Evolutionary conservation across 179 eudicot species (phyloP).

Genomic region (Carnegiea gigantea): DNA sequence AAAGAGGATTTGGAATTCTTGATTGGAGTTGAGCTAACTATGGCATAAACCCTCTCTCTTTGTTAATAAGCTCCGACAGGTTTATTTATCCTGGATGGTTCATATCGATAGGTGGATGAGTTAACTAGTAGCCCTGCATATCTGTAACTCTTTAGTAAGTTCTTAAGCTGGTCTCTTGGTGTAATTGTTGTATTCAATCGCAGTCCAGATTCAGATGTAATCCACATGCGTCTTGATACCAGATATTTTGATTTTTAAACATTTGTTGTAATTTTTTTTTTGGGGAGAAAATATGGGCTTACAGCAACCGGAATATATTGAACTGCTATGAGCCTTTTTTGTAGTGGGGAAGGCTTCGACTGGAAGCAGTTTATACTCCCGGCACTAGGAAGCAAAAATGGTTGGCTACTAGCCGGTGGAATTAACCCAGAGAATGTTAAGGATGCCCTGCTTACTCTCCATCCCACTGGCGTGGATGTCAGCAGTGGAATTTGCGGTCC

Average conservation of each 20-base stretch:
- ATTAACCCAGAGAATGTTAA: conserved; percentile 73
- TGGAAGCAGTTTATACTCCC: conserved; percentile 82
- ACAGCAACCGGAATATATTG: neutral
- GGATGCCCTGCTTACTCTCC: conserved; percentile 63
- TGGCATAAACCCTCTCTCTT: neutral
- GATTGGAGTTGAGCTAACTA: neutral
- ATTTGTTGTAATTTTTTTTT: too few relatives aligned
- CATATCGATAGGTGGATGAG: too few relatives aligned
- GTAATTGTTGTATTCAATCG: too few relatives aligned
- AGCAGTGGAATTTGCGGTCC: conserved; percentile 89
- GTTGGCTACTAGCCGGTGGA: conserved; percentile 97
- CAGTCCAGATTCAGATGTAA: too few relatives aligned
- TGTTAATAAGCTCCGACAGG: neutral
- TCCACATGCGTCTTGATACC: too few relatives aligned
- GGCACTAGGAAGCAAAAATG: conserved; percentile 63
- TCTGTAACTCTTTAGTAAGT: too few relatives aligned
- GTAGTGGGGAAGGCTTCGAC: conserved; percentile 87
- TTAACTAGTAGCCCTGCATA: too few relatives aligned
- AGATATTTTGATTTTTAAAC: too few relatives aligned
- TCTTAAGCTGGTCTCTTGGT: too few relatives aligned
- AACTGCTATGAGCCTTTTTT: conserved; percentile 6
- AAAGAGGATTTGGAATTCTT: neutral
- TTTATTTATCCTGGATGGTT: neutral
- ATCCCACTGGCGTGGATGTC: conserved; percentile 80
- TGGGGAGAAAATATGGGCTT: neutral